Conservation (phyloP, 1,139 yeast species). For the Suhomyces atakaporum region DNA sequence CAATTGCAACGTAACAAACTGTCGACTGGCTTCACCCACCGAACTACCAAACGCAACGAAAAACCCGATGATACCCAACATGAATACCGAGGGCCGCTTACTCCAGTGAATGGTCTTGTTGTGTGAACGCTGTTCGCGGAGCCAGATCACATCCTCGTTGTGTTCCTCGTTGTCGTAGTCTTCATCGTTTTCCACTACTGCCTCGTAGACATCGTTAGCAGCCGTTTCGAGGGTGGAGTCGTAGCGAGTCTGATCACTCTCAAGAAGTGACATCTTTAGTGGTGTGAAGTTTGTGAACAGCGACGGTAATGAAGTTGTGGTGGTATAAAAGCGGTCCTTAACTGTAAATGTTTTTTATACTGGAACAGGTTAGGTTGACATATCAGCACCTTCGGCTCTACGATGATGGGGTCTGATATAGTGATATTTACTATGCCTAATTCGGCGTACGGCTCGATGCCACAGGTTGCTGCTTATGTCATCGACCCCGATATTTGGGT, state of each 20-base stretch:
- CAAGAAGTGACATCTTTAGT: background rate
- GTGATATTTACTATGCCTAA: background rate
- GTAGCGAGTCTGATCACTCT: background rate
- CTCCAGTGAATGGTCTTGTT: conserved; percentile 37
- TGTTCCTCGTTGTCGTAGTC: conserved; percentile 30
- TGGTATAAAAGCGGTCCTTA: too few species aligned
- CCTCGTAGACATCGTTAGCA: conserved; percentile 31
- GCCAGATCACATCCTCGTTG: conserved; percentile 42
- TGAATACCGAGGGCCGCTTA: conserved; percentile 36
- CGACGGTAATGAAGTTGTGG: too few species aligned
- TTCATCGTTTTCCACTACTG: conserved; percentile 33
- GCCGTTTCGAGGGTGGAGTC: conserved; percentile 22
- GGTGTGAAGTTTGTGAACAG: too few species aligned
- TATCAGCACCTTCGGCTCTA: too few species aligned
- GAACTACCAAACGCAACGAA: conserved; percentile 31
- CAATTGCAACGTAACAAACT: conserved; percentile 35
- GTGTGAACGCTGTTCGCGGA: conserved; percentile 36
- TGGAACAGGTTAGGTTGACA: too few species aligned
- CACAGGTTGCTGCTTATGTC: background rate
- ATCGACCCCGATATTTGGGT: background rate
- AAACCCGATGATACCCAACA: conserved; percentile 32
- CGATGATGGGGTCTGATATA: too few species aligned
- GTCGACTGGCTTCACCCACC: conserved; percentile 38
- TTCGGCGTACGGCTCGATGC: background rate
- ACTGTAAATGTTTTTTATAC: too few species aligned